Evolutionary conservation across 2,329 filamentous ascomycete species (phyloP).

Genomic region (Moelleriella libera): DNA sequence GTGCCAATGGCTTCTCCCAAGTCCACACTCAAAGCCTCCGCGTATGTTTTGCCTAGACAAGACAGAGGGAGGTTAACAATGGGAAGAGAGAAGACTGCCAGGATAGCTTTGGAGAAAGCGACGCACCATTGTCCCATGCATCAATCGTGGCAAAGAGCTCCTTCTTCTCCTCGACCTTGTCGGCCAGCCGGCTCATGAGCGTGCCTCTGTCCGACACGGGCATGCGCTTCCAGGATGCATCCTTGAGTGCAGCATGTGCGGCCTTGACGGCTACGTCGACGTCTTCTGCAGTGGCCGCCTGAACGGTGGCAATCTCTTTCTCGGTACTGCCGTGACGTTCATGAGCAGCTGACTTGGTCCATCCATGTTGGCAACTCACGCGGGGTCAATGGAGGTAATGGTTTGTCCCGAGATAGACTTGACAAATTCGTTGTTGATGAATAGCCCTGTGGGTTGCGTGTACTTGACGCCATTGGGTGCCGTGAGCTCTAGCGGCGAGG

Average conservation of each 20-base stretch:
- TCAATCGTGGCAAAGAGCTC: slow-evolving; percentile 71
- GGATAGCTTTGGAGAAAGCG: too few species aligned
- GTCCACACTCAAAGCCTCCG: slow-evolving; percentile 47
- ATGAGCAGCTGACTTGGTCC: too few species aligned
- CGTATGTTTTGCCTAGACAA: too few species aligned
- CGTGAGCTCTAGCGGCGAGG: too few species aligned
- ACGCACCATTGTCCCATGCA: slow-evolving; percentile 80
- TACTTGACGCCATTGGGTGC: too few species aligned
- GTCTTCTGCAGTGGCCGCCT: slow-evolving; percentile 82
- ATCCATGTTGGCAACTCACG: too few species aligned
- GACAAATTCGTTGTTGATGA: too few species aligned
- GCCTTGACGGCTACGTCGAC: slow-evolving; percentile 67
- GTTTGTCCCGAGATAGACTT: too few species aligned
- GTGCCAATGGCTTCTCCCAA: slow-evolving; percentile 60
- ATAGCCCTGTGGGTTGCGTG: too few species aligned
- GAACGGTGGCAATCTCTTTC: slow-evolving; percentile 68
- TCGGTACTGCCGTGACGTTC: slow-evolving; percentile 35
- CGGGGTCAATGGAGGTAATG: too few species aligned
- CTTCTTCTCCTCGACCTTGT: slow-evolving; percentile 64
- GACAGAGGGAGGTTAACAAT: too few species aligned
- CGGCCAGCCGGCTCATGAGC: slow-evolving; percentile 61
- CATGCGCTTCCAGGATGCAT: slow-evolving; percentile 46
- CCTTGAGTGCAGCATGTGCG: slow-evolving; percentile 75
- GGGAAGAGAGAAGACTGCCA: too few species aligned
- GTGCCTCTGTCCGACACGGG: slow-evolving; percentile 58